Evolutionary conservation across 768 basidiomycete genomes (phyloP).

Genomic region (Chalciporus piperatus): DNA sequence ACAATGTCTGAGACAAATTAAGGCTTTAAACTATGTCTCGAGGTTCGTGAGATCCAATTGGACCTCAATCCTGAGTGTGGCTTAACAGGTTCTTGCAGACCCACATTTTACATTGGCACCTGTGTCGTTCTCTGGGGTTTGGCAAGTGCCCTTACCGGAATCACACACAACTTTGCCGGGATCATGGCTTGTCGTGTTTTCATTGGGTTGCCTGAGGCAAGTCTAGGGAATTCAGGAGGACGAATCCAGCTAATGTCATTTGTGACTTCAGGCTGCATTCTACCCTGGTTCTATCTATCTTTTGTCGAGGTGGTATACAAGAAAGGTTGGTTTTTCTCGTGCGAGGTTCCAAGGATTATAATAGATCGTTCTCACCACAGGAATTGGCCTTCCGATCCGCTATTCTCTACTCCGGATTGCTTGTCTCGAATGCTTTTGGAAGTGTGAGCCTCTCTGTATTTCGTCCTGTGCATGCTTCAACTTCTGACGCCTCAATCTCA

Average conservation of each 20-base stretch:
- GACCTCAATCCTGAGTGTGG: background rate
- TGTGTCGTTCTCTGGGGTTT: slow-evolving; percentile 66
- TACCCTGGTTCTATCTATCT: slow-evolving; percentile 54
- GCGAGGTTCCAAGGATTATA: background rate
- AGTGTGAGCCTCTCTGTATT: slow-evolving; percentile 38
- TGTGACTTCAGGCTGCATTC: slow-evolving; percentile 46
- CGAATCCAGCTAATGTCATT: background rate
- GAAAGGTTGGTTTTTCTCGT: slow-evolving; percentile 8
- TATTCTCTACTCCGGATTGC: slow-evolving; percentile 54
- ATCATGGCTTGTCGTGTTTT: slow-evolving; percentile 59
- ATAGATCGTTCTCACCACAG: slow-evolving; percentile 25
- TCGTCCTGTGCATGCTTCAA: background rate
- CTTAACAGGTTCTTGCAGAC: slow-evolving; percentile 34
- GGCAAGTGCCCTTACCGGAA: slow-evolving; percentile 60
- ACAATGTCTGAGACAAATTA: background rate
- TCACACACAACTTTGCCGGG: slow-evolving; percentile 53
- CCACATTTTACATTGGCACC: slow-evolving; percentile 57
- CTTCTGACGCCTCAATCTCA: background rate
- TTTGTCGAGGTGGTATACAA: slow-evolving; percentile 26
- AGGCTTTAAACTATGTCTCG: slow-evolving; percentile 55
- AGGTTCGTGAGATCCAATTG: slow-evolving; percentile 31
- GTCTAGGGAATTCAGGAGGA: background rate
- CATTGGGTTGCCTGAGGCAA: slow-evolving; percentile 59
- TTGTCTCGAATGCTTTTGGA: slow-evolving; percentile 67
- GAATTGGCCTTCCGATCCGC: slow-evolving; percentile 65